A percentile compares a stretch with the other conserved stretches of the same genome.
Conservation (phyloP, 331 rosid species). For the Acacia concinna region DNA sequence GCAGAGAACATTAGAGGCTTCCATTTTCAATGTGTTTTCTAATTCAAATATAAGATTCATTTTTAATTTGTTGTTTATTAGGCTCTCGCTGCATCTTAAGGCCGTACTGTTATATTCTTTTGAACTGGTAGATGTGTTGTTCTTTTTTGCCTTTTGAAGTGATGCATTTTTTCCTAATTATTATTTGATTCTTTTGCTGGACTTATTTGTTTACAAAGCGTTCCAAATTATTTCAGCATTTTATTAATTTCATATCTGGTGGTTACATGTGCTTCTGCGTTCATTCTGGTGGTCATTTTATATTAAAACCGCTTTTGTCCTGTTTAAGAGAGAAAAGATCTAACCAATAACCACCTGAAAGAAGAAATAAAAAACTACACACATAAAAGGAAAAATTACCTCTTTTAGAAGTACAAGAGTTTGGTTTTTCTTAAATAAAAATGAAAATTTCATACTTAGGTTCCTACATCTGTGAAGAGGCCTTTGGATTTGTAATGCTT, state of each 20-base stretch:
- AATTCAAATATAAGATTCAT: constrained; percentile 9
- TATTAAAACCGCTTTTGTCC: not conserved
- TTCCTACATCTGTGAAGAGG: not conserved
- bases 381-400: not conserved
- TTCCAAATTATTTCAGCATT: not conserved
- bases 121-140: constrained; percentile 2
- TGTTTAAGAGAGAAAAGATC: not conserved
- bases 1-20: not conserved
- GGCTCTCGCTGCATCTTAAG: not conserved
- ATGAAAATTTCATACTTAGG: not conserved
- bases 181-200: constrained; percentile 1
- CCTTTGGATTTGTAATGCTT: not conserved
- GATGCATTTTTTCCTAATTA: not conserved
- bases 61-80: not conserved
- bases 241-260: constrained; percentile 33
- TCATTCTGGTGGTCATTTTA: not conserved
- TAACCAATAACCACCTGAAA: not conserved
- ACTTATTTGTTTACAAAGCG: not conserved
- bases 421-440: not conserved
- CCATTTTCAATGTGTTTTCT: constrained; percentile 1
- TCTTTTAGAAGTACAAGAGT: not conserved
- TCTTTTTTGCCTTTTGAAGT: not conserved
- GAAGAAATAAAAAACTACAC: not conserved
- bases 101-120: not conserved
- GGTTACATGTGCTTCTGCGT: constrained; percentile 13